Evolutionary conservation across 495 filamentous ascomycete species (phyloP).

Genomic region (Podospora comata): DNA sequence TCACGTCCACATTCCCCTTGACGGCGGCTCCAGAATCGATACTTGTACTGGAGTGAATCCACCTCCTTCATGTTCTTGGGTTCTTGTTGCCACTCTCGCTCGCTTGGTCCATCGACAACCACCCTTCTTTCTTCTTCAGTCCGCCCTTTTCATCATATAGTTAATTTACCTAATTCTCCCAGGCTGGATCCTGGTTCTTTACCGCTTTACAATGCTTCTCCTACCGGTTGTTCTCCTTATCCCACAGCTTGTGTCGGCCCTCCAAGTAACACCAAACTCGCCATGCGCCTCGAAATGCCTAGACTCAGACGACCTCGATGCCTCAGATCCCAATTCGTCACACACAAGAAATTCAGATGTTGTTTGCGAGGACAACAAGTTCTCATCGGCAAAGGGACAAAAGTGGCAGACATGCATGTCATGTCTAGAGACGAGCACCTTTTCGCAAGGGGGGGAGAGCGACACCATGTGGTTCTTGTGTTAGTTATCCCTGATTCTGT

Average conservation of each 20-base stretch:
- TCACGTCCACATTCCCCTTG: conserved; percentile 14
- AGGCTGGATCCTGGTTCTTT: conserved; percentile 27
- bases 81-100: background rate
- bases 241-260: conserved; percentile 26
- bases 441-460: conserved; percentile 41
- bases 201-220: background rate
- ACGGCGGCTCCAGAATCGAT: background rate
- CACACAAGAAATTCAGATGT: conserved; percentile 45
- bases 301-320: conserved; percentile 37
- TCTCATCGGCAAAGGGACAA: conserved; percentile 35
- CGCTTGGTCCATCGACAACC: background rate
- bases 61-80: background rate
- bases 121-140: conserved; percentile 3
- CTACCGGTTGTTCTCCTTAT: conserved; percentile 24
- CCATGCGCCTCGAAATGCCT: conserved; percentile 49
- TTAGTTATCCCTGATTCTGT: conserved; percentile 28
- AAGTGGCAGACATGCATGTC: conserved; percentile 50
- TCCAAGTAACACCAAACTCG: conserved; percentile 52
- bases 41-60: background rate
- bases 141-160: background rate
- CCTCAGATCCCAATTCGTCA: conserved; percentile 45
- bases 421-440: conserved; percentile 50
- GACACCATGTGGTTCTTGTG: conserved; percentile 54
- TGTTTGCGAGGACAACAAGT: conserved; percentile 43
- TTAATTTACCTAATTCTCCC: conserved; percentile 10